A percentile compares a stretch with the other conserved stretches of the same genome.
phyloP scores from a whole-genome alignment of 2,329 filamentous ascomycete genomes.

The Aureobasidium subglaciale region DNA sequence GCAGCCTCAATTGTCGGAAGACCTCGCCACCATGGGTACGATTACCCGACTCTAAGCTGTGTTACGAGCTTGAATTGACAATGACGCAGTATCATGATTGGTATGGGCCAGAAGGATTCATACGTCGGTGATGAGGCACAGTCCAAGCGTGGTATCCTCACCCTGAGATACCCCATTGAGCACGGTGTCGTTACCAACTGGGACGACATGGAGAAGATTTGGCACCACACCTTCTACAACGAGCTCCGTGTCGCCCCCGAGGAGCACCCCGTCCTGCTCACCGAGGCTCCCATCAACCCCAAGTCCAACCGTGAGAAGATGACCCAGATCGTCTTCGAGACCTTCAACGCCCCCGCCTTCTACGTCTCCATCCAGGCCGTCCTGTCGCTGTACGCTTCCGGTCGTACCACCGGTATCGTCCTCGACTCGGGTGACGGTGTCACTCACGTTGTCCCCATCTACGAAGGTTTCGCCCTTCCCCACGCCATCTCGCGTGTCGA shows the following conservation, averaged over 20 bases:
- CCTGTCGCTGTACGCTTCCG: conserved; percentile 97
- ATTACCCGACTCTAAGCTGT: conserved; percentile 19
- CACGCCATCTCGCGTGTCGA: conserved; percentile 99
- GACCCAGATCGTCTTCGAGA: conserved; percentile 99
- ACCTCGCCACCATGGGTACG: conserved; percentile 99
- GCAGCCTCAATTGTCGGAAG: conserved; percentile 98
- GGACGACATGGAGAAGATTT: conserved; percentile 99
- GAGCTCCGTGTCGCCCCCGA: conserved; percentile 99
- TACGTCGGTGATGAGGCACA: conserved; percentile 99
- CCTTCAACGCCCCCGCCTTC: conserved; percentile 99
- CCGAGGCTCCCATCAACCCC: conserved; percentile 99
- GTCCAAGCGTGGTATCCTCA: conserved; percentile 99
- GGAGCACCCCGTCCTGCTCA: conserved; percentile 99
- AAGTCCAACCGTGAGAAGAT: conserved; percentile 99
- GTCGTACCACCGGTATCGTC: conserved; percentile 99
- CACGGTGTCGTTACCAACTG: conserved; percentile 99
- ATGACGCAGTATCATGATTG: conserved; percentile 91
- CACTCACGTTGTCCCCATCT: conserved; percentile 99
- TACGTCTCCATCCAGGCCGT: conserved; percentile 99
- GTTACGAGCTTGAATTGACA: conserved; percentile 15
- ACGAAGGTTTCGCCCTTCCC: conserved; percentile 99
- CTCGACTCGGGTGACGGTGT: conserved; percentile 99
- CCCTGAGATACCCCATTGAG: conserved; percentile 98
- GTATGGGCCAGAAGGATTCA: conserved; percentile 99
- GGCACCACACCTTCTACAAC: conserved; percentile 99